A percentile compares a stretch with the other conserved stretches of the same genome.
These are phyloP conservation scores for Ordospora colligata DNA, from an alignment of 371 early-diverging fungal species.

Conservation along the genomic window DNA sequence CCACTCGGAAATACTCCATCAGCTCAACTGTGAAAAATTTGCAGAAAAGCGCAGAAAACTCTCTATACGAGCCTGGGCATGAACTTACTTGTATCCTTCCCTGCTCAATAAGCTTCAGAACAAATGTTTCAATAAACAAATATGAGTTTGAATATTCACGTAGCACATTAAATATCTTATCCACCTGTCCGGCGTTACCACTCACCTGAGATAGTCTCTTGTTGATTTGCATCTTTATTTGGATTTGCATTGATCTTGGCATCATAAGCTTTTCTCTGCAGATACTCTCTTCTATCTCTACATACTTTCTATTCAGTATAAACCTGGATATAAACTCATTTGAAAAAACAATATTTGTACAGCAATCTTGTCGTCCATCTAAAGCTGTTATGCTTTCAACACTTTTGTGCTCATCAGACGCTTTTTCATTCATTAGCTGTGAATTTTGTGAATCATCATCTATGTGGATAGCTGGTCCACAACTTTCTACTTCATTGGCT, in stretches of 20 bases:
- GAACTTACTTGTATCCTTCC: constrained; percentile 45
- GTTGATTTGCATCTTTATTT: constrained; percentile 43
- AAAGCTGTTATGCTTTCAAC: too few species aligned
- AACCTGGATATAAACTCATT: constrained; percentile 6
- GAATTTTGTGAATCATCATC: too few species aligned
- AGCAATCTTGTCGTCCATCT: not conserved
- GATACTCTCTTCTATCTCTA: constrained; percentile 11
- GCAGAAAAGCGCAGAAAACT: constrained; percentile 33
- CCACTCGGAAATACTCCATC: constrained; percentile 16
- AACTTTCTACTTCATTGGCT: not conserved
- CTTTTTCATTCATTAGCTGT: not conserved
- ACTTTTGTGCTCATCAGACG: not conserved
- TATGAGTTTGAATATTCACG: constrained; percentile 19
- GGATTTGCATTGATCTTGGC: not conserved
- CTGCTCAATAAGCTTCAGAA: constrained; percentile 44
- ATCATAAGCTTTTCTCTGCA: not conserved
- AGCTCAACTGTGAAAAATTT: constrained; percentile 9
- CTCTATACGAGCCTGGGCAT: constrained; percentile 35
- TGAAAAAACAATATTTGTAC: constrained; percentile 16
- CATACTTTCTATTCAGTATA: not conserved
- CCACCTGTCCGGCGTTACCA: constrained; percentile 27
- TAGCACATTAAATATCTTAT: constrained; percentile 21
- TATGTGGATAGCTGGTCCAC: not conserved
- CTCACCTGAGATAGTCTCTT: constrained; percentile 55
- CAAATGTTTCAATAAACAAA: constrained; percentile 41